These are phyloP conservation scores for Angomonas desouzai DNA, from an alignment of 208 protist genomes.

Conservation along the genomic window DNA sequence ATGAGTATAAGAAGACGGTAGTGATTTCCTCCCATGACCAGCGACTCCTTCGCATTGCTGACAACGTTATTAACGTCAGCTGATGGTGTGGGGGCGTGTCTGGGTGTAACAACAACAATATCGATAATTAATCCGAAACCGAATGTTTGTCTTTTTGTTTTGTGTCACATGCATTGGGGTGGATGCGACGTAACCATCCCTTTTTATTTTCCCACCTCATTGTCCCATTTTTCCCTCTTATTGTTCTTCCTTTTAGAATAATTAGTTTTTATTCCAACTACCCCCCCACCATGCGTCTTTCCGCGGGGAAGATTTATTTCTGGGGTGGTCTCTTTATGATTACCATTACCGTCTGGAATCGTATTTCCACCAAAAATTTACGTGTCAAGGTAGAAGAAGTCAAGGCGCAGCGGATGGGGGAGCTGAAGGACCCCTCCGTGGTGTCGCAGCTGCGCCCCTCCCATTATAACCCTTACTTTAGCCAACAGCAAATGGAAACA, in stretches of 20 bases:
- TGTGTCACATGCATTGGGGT: too few relatives aligned
- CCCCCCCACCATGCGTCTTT: constrained; percentile 82
- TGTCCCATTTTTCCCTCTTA: too few relatives aligned
- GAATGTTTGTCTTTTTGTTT: too few relatives aligned
- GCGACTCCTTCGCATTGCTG: constrained; percentile 45
- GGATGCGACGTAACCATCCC: too few relatives aligned
- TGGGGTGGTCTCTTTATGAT: constrained; percentile 44
- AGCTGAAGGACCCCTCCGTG: constrained; percentile 29
- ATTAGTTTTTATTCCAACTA: too few relatives aligned
- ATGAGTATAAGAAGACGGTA: constrained; percentile 62
- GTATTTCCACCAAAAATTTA: constrained; percentile 48
- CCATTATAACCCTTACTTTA: constrained; percentile 51
- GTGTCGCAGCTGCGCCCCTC: neutral
- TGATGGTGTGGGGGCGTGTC: too few relatives aligned
- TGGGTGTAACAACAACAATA: too few relatives aligned
- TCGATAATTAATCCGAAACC: too few relatives aligned
- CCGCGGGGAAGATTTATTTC: constrained; percentile 78
- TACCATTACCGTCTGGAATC: constrained; percentile 65
- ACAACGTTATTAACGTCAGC: constrained; percentile 48
- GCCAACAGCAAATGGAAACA: constrained; percentile 43
- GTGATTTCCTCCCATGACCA: constrained; percentile 72
- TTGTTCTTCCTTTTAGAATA: neutral
- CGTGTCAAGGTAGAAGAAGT: constrained; percentile 58
- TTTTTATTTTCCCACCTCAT: too few relatives aligned
- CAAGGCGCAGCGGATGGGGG: constrained; percentile 52